A percentile compares a stretch with the other conserved stretches of the same genome.
These are phyloP conservation scores for Zymoseptoria pseudotritici DNA, from an alignment of 2,329 filamentous ascomycete genomes.

Conservation along the genomic window DNA sequence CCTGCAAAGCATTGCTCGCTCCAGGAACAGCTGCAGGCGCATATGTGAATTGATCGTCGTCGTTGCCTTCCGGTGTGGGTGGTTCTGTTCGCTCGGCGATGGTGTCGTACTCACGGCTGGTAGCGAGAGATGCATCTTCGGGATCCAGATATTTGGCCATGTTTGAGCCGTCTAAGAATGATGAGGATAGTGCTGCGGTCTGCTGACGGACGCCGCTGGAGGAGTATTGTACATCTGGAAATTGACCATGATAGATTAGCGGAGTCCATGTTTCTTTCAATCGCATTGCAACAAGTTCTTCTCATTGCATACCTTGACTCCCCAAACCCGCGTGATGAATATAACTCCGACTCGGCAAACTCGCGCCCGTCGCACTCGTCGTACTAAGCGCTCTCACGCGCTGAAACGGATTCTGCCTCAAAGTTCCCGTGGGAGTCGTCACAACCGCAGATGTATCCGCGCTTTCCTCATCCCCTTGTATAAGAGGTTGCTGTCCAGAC, in stretches of 20 bases:
- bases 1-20: conserved; percentile 7
- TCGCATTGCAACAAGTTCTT: no score
- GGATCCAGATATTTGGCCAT: conserved; percentile 17
- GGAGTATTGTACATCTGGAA: conserved; percentile 38
- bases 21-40: conserved; percentile 1
- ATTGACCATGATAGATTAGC: not conserved
- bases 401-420: not conserved
- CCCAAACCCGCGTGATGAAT: conserved; percentile 28
- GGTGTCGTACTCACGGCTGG: conserved; percentile 16
- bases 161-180: conserved; percentile 30
- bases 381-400: conserved; percentile 5
- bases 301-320: conserved; percentile 9
- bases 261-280: not conserved
- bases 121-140: conserved; percentile 4
- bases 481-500: not conserved
- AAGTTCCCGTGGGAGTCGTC: not conserved
- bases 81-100: conserved; percentile 31
- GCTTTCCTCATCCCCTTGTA: not conserved
- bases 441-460: not conserved
- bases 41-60: conserved; percentile 4
- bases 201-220: conserved; percentile 33
- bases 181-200: conserved; percentile 33
- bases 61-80: conserved; percentile 19
- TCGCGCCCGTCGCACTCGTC: conserved; percentile 7
- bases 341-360: conserved; percentile 29